Conservation (phyloP, 306 rosid genomes). For the Prinsepia uniflora region DNA sequence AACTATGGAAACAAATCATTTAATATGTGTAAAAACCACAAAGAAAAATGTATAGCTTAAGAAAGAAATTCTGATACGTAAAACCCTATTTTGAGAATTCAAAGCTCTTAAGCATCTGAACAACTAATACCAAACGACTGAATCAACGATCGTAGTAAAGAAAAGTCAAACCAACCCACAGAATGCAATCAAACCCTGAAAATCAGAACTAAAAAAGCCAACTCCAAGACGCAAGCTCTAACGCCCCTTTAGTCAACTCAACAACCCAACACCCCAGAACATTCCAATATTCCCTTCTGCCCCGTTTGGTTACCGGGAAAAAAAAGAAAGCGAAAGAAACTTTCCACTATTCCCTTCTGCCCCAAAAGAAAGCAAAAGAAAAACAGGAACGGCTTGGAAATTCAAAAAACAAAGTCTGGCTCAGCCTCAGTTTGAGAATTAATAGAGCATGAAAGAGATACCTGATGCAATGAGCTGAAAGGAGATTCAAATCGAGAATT, state of each 20-base stretch:
- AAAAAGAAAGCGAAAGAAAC: neutral
- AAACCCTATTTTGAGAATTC: constrained; percentile 9
- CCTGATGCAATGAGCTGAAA: constrained; percentile 27
- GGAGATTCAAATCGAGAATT: constrained; percentile 12
- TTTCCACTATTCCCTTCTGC: constrained; percentile 5
- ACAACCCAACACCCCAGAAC: constrained; percentile 11
- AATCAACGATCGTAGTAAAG: neutral
- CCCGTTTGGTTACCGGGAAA: constrained; percentile 20
- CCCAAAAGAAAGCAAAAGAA: neutral
- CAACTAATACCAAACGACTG: constrained; percentile 23
- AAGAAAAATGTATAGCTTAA: neutral
- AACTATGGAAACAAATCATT: neutral
- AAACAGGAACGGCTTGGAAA: neutral
- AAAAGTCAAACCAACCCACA: constrained; percentile 28
- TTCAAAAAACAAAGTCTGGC: neutral
- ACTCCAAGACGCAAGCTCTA: constrained; percentile 30
- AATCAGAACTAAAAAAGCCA: neutral
- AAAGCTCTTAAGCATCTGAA: constrained; percentile 21
- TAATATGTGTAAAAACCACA: neutral
- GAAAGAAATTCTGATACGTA: neutral
- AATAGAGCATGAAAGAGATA: constrained; percentile 8
- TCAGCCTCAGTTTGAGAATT: neutral
- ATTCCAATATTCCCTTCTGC: constrained; percentile 3
- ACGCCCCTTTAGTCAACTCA: constrained; percentile 26
- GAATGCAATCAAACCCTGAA: constrained; percentile 14